phyloP scores from a whole-genome alignment of 2,329 filamentous ascomycete genomes.

The Aspergillus brasiliensis region DNA sequence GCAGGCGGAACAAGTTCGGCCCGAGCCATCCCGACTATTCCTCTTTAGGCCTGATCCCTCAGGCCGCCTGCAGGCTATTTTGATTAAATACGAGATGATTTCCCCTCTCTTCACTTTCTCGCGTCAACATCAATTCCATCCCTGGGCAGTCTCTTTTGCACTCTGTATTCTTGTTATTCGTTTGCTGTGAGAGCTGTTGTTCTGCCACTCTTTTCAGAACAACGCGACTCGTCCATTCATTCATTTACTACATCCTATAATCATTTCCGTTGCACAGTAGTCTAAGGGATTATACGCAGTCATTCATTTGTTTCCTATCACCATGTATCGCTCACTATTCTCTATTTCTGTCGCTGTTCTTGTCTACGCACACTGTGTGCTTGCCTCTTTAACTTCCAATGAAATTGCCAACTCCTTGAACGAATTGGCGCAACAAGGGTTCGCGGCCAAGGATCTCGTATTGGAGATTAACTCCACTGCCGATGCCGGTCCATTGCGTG shows the following conservation, averaged over 20 bases:
- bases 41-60: no score
- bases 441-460: constrained; percentile 3
- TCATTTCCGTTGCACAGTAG: no score
- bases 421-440: constrained; percentile 3
- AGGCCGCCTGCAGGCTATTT: no score
- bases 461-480: constrained; percentile 4
- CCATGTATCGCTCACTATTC: not conserved
- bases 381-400: not conserved
- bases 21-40: no score
- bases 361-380: not conserved
- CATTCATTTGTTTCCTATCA: not conserved
- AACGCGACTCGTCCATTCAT: not conserved
- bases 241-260: not conserved
- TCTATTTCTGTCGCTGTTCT: not conserved
- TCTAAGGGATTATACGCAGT: no score
- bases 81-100: no score
- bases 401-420: constrained; percentile 5
- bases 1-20: no score
- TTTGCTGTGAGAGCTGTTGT: not conserved
- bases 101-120: not conserved
- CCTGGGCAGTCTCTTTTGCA: not conserved
- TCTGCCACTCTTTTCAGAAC: constrained; percentile 10
- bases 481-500: not conserved
- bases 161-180: not conserved
- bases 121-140: not conserved